Evolutionary conservation across 805 yeast species (phyloP), one percentile per base, ranked within the genome.

Genomic region (Metschnikowia similis): DNA sequence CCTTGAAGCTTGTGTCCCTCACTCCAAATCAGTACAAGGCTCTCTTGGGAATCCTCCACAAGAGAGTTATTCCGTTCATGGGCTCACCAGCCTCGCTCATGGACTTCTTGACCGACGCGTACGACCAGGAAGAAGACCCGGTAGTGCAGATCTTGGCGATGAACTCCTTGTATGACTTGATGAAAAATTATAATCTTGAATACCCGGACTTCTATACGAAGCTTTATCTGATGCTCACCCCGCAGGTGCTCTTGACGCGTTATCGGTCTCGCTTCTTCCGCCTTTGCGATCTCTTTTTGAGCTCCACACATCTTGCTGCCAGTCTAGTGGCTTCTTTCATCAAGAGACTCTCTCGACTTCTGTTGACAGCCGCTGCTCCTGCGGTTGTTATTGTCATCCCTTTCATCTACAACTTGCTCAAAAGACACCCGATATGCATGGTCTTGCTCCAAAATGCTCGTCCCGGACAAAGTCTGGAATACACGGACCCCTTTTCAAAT

Each of bases 351-450:
- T 83, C 96, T 1, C 77, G 96, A 48, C 72, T 91, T 42, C 74
- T 92, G 1, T 64, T 92, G 41, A 75, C 81, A 10, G 84, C 96
- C 1, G 88, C 96, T 28, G 96, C 97, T 2, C 79, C 96, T 1
- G 97, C 97, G 2, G 82, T 88, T 36, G 95, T 92, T 14, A 81
- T 89, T 2, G 77, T 89, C 11, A 78, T 92, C 17, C 98, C 99
- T n/a, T 89, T 94, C 65, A 77, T 90, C 10, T 92, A 92, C 71
- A 92, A 92, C 66, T 76, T 90, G 55, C 67, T 94, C 60, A 92
- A 89, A 64, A 82, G 89, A 59, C 99, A 94, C 68, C 97, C 97
- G 40, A 82, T 91, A 5, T 91, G 97, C 74, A 92, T 91, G 96
- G 72, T 85, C 26, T 73, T 92, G 78, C 76, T 92, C 38, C 98